Base-by-base conservation (phyloP, 805 yeast species). In the Kodamaea neixiangensis region DNA sequence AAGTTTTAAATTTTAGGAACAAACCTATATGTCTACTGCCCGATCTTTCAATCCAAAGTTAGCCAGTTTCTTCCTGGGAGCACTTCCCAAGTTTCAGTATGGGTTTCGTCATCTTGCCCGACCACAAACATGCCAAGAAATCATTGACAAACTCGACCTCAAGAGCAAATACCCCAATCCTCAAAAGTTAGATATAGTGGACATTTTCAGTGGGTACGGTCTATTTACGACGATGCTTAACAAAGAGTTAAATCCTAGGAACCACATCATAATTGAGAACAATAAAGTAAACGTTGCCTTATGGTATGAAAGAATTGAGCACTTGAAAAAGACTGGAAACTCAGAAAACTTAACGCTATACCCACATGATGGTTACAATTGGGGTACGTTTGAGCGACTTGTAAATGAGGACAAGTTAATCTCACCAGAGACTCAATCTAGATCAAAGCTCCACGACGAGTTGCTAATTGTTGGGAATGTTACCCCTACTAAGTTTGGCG, bases 191-290 rank as follows among this genome's bases (percentile, higher is more conserved):
- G 78, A 78, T 52, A 76, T 87, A 0, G 60, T 87, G 5, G 92
- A 87, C 55, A 70, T 82, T 9, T 82, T 82, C 55, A 72, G 87
- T 0, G 85, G 87, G 1, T 73, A 78, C 29, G 83, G 87, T 3
- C 68, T 83, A 1, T 80, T 86, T 58, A 78, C 92, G 0, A 72
- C 83, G 1, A 79, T 83, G 54, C 60, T 92, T n/a, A 76, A 87
- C 63, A 75, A 82, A 48, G 72, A 71, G 25, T 67, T 86, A 11
- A 67, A 77, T 37, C 97, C 97, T 0, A 64, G 69, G 31, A 80
- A 77, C 21, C 91, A 91, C 60, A 58, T 86, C 0, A 54, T 89
- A 3, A 68, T 89, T 64, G 94, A 88, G 53, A 68, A 77, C 5
- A 72, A 80, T 17, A 59, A 59, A 34, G 61, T 50, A 5, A 58